Conservation (phyloP, 1,139 yeast genomes). For the Candida albicans region DNA sequence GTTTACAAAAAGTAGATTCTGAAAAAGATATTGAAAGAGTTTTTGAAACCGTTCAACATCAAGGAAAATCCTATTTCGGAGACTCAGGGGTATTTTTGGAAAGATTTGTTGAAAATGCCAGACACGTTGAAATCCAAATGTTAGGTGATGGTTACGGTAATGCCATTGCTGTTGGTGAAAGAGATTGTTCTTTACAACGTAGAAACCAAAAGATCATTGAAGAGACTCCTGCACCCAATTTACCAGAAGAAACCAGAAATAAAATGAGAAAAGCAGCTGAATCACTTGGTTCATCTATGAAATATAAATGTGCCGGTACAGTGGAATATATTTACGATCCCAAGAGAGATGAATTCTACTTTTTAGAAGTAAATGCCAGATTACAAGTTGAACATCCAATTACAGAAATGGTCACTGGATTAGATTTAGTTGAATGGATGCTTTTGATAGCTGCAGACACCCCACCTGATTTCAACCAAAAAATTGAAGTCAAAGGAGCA, state of each 20-base stretch:
- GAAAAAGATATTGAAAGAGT: constrained; percentile 78
- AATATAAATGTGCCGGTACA: constrained; percentile 95
- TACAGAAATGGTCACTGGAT: constrained; percentile 91
- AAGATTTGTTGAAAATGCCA: constrained; percentile 87
- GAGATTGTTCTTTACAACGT: constrained; percentile 96
- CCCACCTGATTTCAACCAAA: constrained; percentile 71
- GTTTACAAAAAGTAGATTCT: constrained; percentile 86
- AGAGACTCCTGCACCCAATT: constrained; percentile 96
- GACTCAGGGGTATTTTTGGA: constrained; percentile 94
- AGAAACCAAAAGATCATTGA: constrained; percentile 95
- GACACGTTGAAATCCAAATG: constrained; percentile 96
- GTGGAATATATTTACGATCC: constrained; percentile 94
- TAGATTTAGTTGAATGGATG: constrained; percentile 98
- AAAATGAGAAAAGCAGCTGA: constrained; percentile 84
- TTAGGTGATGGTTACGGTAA: constrained; percentile 93
- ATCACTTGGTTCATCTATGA: constrained; percentile 73
- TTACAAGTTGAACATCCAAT: constrained; percentile 97
- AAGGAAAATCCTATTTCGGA: constrained; percentile 89
- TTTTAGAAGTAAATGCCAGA: constrained; percentile 94
- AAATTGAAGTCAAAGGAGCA: constrained; percentile 70
- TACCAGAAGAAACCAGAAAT: constrained; percentile 74
- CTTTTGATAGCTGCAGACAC: constrained; percentile 83
- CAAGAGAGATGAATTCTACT: constrained; percentile 82
- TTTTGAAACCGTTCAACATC: constrained; percentile 88
- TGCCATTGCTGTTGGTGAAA: constrained; percentile 91